A percentile compares a stretch with the other conserved stretches of the same genome.
Evolutionary conservation across 257 asterid species (phyloP).

Genomic region (Coffea eugenioides): DNA sequence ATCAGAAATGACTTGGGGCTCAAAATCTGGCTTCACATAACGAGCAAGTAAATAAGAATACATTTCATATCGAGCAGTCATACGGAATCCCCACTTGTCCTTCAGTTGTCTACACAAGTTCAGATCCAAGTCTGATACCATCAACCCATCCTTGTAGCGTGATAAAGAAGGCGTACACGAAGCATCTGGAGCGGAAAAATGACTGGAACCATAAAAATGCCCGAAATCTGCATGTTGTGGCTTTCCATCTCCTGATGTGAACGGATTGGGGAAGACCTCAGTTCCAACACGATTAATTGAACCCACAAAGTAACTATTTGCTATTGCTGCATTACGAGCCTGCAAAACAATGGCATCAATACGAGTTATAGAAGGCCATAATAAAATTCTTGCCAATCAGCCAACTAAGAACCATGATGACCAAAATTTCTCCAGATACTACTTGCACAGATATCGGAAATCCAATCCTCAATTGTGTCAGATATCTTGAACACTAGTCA

Average conservation of each 20-base stretch:
- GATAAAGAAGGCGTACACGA: conserved; percentile 90
- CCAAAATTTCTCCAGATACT: background rate
- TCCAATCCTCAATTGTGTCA: background rate
- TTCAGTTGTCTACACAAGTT: conserved; percentile 85
- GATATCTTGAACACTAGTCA: too few species aligned
- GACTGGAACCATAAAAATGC: conserved; percentile 93
- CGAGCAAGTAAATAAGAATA: conserved; percentile 64
- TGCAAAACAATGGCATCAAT: conserved; percentile 31
- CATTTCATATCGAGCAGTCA: conserved; percentile 86
- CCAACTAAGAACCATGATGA: background rate
- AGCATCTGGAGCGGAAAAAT: conserved; percentile 85
- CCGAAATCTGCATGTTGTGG: conserved; percentile 87
- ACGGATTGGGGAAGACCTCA: conserved; percentile 78
- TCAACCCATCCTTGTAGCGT: conserved; percentile 67
- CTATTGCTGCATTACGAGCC: conserved; percentile 98
- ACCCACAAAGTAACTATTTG: conserved; percentile 81
- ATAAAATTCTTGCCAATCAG: background rate
- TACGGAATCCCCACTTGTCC: conserved; percentile 96
- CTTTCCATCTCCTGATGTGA: conserved; percentile 96
- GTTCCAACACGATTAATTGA: conserved; percentile 93
- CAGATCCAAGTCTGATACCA: conserved; percentile 82
- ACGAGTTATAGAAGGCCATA: background rate
- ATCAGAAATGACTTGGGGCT: conserved; percentile 82
- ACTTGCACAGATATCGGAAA: background rate
- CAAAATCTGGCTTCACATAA: conserved; percentile 72